Base-by-base conservation (phyloP, 2,329 filamentous ascomycete genomes). In the Lasiodiplodia sp. region DNA sequence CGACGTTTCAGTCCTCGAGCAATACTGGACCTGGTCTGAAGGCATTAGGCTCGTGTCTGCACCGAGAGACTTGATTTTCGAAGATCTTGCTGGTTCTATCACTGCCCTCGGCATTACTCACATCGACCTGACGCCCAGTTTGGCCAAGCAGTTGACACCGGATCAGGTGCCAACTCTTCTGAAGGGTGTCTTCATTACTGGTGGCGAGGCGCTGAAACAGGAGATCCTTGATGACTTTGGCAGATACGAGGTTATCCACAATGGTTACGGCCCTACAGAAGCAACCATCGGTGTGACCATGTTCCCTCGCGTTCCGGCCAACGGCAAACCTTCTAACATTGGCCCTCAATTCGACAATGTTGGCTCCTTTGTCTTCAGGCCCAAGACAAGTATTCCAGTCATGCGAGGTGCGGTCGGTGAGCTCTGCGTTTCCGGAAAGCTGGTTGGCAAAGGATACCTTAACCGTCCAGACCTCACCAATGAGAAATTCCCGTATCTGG, bases 11-110 rank as follows among this genome's bases (percentile, higher is more conserved):
- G 92, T 97, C 0, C 85, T 97, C 0, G 94, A 97, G 76, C 94
- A 97, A 75, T 97, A 95, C 77, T 97, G 93, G 93, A 96, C 91
- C 69, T 97, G 94, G 94, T 93, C 91, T 34, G 92, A 96, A 0
- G 94, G 94, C 1, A 94, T 97, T 31, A 90, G 91, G 4, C 87
- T 97, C 0, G 91, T 95, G 2, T 90, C 92, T 2, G 94, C 92
- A 7, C 92, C 93, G 0, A 87, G 92, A 72, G 94, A 97, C 76
- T 76, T 97, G 1, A 90, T 97, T 1, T 90, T 97, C 40, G 92
- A 96, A 73, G 93, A 97, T 73, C 83, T 97, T 18, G 85, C 91
- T 1, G 87, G 86, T 1, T 89, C 90, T 0, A 95, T 97, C 69
- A 87, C 87, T 21, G 84, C 83, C 25, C 84, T 97, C 4, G 81